phyloP scores from a whole-genome alignment of 352 stramenopile genomes.

The Phytophthora sojae region DNA sequence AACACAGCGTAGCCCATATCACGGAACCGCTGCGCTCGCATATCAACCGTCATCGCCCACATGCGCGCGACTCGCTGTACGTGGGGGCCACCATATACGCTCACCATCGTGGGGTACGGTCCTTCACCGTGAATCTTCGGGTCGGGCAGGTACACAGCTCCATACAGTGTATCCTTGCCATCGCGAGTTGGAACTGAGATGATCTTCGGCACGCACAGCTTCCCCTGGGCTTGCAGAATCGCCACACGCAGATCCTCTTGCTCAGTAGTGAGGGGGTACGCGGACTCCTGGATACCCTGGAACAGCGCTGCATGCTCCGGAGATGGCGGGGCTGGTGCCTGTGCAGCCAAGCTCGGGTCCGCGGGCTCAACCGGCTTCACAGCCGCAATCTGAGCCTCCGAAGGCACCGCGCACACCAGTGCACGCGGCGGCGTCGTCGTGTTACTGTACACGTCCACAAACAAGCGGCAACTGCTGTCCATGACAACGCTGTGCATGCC shows the following conservation, averaged over 20 bases:
- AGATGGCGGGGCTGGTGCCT: slow-evolving; percentile 6
- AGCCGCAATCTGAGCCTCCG: slow-evolving; percentile 45
- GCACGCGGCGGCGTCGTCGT: slow-evolving; percentile 70
- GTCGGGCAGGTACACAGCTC: slow-evolving; percentile 95
- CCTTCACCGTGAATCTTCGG: slow-evolving; percentile 82
- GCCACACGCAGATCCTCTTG: slow-evolving; percentile 68
- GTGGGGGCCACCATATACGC: slow-evolving; percentile 97
- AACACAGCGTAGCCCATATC: slow-evolving; percentile 96
- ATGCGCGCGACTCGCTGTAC: slow-evolving; percentile 95
- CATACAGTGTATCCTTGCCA: slow-evolving; percentile 87
- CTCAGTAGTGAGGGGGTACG: slow-evolving; percentile 62
- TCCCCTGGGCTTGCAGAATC: slow-evolving; percentile 52
- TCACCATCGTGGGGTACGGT: slow-evolving; percentile 96
- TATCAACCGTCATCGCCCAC: slow-evolving; percentile 94
- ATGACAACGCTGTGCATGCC: slow-evolving; percentile 94
- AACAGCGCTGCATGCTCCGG: slow-evolving; percentile 42
- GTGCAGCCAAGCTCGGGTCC: slow-evolving; percentile 20
- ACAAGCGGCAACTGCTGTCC: slow-evolving; percentile 82
- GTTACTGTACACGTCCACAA: slow-evolving; percentile 89
- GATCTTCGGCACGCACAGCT: slow-evolving; percentile 69
- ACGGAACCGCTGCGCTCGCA: slow-evolving; percentile 93
- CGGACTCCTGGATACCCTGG: slow-evolving; percentile 45
- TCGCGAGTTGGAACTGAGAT: slow-evolving; percentile 89
- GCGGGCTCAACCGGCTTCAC: slow-evolving; percentile 26
- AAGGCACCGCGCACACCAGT: slow-evolving; percentile 59